Evolutionary conservation across 805 yeast species (phyloP).

Genomic region (Myxozyma geophila): DNA sequence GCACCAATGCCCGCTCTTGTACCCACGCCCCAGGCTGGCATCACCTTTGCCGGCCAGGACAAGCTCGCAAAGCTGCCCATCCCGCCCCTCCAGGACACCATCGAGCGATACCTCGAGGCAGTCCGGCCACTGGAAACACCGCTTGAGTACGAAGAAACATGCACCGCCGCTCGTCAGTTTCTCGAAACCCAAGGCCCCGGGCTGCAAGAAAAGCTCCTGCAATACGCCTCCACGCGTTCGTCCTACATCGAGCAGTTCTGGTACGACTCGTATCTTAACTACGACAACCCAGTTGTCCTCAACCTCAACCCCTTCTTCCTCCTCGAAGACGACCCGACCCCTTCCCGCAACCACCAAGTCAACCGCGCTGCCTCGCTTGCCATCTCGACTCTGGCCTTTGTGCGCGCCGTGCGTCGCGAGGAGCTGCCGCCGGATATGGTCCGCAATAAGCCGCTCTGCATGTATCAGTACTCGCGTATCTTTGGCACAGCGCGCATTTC

Average conservation of each 20-base stretch:
- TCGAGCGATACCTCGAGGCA: slow-evolving; percentile 65
- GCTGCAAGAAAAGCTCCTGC: slow-evolving; percentile 65
- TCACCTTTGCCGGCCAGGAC: slow-evolving; percentile 65
- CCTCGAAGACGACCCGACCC: slow-evolving; percentile 88
- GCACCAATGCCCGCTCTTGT: slow-evolving; percentile 4
- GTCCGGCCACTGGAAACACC: slow-evolving; percentile 82
- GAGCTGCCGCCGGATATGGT: slow-evolving; percentile 73
- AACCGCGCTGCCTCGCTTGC: slow-evolving; percentile 82
- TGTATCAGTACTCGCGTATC: slow-evolving; percentile 87
- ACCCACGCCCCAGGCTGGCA: slow-evolving; percentile 27
- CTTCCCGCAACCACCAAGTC: slow-evolving; percentile 62
- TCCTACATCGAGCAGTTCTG: slow-evolving; percentile 93
- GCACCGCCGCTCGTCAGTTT: slow-evolving; percentile 61
- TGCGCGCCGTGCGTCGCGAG: slow-evolving; percentile 74
- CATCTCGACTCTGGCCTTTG: slow-evolving; percentile 75
- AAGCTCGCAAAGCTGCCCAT: slow-evolving; percentile 72
- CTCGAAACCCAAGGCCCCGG: slow-evolving; percentile 59
- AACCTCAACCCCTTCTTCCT: slow-evolving; percentile 89
- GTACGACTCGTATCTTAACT: slow-evolving; percentile 87
- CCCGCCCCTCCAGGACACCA: slow-evolving; percentile 72
- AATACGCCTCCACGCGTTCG: slow-evolving; percentile 64
- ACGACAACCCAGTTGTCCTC: slow-evolving; percentile 81
- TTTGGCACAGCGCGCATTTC: slow-evolving; percentile 91
- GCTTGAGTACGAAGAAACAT: slow-evolving; percentile 65
- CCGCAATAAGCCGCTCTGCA: slow-evolving; percentile 72